phyloP scores from a whole-genome alignment of 1,284 basidiomycete species.

The Blastosporella zonata region DNA sequence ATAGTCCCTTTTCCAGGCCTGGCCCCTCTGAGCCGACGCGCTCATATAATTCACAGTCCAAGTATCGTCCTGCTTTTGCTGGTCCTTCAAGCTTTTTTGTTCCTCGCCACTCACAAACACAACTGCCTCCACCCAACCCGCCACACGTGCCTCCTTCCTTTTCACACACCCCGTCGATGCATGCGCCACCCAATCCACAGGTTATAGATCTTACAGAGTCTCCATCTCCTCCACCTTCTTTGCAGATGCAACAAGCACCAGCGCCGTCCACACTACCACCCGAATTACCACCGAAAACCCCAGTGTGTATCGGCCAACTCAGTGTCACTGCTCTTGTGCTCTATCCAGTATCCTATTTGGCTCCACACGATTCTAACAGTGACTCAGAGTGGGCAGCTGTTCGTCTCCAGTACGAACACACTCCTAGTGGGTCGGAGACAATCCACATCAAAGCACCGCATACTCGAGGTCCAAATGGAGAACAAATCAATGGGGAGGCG shows the following conservation, averaged over 20 bases:
- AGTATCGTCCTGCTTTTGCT: constrained; percentile 49
- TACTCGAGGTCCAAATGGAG: constrained; percentile 45
- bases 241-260: constrained; percentile 20
- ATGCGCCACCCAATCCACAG: constrained; percentile 35
- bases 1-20: constrained; percentile 6
- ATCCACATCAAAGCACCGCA: constrained; percentile 79
- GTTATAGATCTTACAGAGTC: constrained; percentile 77
- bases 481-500: constrained; percentile 53
- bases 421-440: constrained; percentile 61
- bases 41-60: constrained; percentile 12
- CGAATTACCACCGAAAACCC: constrained; percentile 69
- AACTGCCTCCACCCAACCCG: constrained; percentile 11
- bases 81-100: constrained; percentile 33
- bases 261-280: constrained; percentile 35
- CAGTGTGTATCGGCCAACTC: constrained; percentile 87
- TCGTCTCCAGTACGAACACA: constrained; percentile 70
- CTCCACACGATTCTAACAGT: constrained; percentile 41
- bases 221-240: constrained; percentile 62
- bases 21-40: constrained; percentile 7
- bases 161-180: constrained; percentile 21
- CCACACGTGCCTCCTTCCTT: constrained; percentile 22
- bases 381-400: constrained; percentile 76
- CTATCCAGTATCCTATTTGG: constrained; percentile 78
- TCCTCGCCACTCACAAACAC: constrained; percentile 22
- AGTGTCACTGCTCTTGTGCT: constrained; percentile 80